Conservation (phyloP, 768 basidiomycete species). For the Lactarius vividus region DNA sequence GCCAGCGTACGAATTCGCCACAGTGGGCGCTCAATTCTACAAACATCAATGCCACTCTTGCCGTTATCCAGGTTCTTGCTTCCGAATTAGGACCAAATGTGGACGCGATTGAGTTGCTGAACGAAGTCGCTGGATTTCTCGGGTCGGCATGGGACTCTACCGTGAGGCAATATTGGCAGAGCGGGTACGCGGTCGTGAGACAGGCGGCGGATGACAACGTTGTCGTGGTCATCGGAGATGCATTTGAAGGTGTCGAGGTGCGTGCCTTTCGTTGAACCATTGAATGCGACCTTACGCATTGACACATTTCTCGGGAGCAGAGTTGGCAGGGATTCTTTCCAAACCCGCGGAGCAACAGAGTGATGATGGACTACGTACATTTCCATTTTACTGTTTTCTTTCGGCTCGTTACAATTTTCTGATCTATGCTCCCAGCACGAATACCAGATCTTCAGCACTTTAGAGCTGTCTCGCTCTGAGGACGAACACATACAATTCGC, state of each 20-base stretch:
- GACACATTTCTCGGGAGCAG: constrained; percentile 33
- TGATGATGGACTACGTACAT: constrained; percentile 64
- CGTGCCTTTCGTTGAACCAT: constrained; percentile 13
- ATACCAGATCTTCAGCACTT: constrained; percentile 69
- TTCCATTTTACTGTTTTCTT: constrained; percentile 22
- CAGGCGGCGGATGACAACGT: constrained; percentile 45
- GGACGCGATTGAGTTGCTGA: constrained; percentile 65
- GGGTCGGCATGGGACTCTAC: constrained; percentile 42
- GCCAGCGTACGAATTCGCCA: constrained; percentile 54
- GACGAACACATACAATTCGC: constrained; percentile 62
- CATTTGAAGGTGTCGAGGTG: constrained; percentile 60
- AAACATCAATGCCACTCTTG: constrained; percentile 54
- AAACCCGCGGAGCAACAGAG: constrained; percentile 49
- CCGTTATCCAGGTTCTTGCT: constrained; percentile 55
- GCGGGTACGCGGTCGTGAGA: constrained; percentile 59
- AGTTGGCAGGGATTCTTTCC: constrained; percentile 61
- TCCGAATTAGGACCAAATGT: constrained; percentile 53
- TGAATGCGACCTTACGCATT: background rate
- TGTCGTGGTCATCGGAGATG: constrained; percentile 71
- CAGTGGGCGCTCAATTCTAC: constrained; percentile 50
- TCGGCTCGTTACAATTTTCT: background rate
- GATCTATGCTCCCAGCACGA: constrained; percentile 46
- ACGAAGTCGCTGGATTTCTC: constrained; percentile 62
- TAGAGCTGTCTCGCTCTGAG: constrained; percentile 51
- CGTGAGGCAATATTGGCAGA: constrained; percentile 54